These are phyloP conservation scores for Colletotrichum plurivorum DNA, from an alignment of 2,329 filamentous ascomycete species.

Conservation along the genomic window DNA sequence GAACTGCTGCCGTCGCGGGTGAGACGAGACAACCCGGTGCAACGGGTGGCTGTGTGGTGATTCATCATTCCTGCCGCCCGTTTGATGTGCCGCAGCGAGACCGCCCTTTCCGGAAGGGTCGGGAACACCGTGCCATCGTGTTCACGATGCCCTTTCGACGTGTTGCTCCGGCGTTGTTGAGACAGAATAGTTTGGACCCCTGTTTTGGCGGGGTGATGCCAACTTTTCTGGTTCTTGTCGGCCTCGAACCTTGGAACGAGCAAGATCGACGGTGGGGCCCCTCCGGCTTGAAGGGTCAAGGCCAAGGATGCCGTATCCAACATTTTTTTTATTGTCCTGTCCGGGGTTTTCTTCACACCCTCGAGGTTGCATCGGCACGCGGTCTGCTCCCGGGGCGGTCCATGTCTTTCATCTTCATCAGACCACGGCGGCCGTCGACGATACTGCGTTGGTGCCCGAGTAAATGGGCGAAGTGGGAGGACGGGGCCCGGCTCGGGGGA, in stretches of 20 bases:
- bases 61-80: slow-evolving; percentile 20
- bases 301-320: slow-evolving; percentile 38
- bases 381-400: neutral
- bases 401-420: slow-evolving; percentile 28
- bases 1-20: neutral
- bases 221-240: slow-evolving; percentile 30
- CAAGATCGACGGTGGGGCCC: slow-evolving; percentile 36
- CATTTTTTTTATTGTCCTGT: slow-evolving; percentile 8
- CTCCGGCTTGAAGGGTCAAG: neutral
- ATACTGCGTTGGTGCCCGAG: slow-evolving; percentile 36
- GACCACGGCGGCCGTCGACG: slow-evolving; percentile 27
- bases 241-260: slow-evolving; percentile 36
- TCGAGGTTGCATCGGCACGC: slow-evolving; percentile 22
- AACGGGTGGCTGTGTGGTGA: slow-evolving; percentile 3
- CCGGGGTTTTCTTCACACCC: neutral
- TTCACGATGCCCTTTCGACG: slow-evolving; percentile 30
- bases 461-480: neutral
- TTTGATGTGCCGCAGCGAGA: neutral
- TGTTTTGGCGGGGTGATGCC: slow-evolving; percentile 27
- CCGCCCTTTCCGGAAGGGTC: slow-evolving; percentile 13
- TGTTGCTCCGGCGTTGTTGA: slow-evolving; percentile 22
- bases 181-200: slow-evolving; percentile 10
- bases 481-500: slow-evolving; percentile 12
- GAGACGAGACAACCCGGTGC: neutral
- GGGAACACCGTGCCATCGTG: slow-evolving; percentile 10